Percentiles rank a stretch among this genome's conserved stretches.
These are phyloP conservation scores for Metschnikowia drakensbergensis DNA, from an alignment of 805 yeast species.

Conservation along the genomic window DNA sequence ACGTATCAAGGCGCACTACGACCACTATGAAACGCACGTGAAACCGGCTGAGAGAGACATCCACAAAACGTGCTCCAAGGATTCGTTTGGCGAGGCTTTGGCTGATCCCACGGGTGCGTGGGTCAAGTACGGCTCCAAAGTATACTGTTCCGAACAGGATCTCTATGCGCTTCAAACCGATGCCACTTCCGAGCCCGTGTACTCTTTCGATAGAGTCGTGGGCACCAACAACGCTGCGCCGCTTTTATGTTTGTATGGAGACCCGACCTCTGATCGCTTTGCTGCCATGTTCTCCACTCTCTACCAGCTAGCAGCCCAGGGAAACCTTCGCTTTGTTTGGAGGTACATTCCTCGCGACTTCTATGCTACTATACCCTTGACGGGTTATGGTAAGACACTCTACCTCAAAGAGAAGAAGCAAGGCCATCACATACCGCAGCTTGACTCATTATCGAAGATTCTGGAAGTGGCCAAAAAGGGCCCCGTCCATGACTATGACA, in stretches of 20 bases:
- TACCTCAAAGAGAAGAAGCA: conserved; percentile 7
- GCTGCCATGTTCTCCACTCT: conserved; percentile 55
- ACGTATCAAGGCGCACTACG: conserved; percentile 59
- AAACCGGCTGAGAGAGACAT: conserved; percentile 22
- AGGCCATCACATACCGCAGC: neutral
- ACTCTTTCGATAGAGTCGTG: conserved; percentile 60
- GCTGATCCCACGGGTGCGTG: conserved; percentile 36
- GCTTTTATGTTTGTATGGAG: conserved; percentile 63
- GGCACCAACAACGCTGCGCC: conserved; percentile 52
- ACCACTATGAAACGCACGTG: conserved; percentile 40
- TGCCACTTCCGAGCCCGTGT: conserved; percentile 14
- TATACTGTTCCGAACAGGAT: conserved; percentile 66
- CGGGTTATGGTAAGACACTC: conserved; percentile 58
- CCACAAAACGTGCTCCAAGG: conserved; percentile 24
- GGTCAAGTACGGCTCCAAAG: conserved; percentile 48
- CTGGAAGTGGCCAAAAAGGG: neutral
- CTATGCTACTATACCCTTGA: conserved; percentile 21
- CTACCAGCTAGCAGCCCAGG: conserved; percentile 54
- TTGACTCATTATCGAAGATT: conserved; percentile 3
- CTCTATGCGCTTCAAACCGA: conserved; percentile 71
- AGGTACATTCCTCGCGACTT: conserved; percentile 57
- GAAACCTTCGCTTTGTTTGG: conserved; percentile 71
- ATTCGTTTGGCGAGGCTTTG: conserved; percentile 30
- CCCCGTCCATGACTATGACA: conserved; percentile 6
- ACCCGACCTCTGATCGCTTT: conserved; percentile 48